Conservation (phyloP, 1,284 basidiomycete species). For the Kalmanozyma brasiliensis region DNA sequence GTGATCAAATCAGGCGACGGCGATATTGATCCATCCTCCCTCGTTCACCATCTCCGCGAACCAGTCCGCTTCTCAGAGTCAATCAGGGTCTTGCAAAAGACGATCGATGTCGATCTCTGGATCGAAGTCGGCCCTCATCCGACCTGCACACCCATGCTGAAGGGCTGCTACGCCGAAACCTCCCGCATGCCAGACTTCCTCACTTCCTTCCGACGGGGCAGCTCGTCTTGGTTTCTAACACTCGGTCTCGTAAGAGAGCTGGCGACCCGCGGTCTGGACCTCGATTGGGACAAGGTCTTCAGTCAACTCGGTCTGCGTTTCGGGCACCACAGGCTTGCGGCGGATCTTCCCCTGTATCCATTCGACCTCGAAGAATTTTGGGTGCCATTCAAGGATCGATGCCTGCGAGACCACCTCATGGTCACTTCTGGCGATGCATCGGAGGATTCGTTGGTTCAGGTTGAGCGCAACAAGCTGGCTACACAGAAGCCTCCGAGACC, state of each 20-base stretch:
- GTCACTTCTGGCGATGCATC: not conserved
- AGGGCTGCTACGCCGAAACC: constrained; percentile 30
- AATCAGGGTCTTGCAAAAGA: constrained; percentile 20
- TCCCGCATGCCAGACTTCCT: constrained; percentile 20
- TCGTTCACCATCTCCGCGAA: constrained; percentile 34
- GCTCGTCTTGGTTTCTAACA: constrained; percentile 29
- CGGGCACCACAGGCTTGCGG: constrained; percentile 15
- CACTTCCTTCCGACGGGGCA: constrained; percentile 38
- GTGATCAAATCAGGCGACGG: constrained; percentile 4
- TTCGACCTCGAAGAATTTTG: constrained; percentile 49
- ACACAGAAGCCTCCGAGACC: constrained; percentile 15
- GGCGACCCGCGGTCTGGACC: constrained; percentile 23
- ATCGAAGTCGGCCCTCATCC: constrained; percentile 51
- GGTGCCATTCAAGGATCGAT: constrained; percentile 46
- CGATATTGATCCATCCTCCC: constrained; percentile 17
- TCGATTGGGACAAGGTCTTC: constrained; percentile 28
- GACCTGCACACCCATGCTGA: constrained; percentile 43
- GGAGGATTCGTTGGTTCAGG: not conserved
- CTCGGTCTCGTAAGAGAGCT: constrained; percentile 30
- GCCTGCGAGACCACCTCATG: constrained; percentile 41
- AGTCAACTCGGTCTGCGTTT: constrained; percentile 27
- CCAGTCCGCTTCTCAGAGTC: constrained; percentile 40
- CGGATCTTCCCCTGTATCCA: constrained; percentile 37
- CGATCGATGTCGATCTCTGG: constrained; percentile 21
- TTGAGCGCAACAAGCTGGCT: not conserved